phyloP scores from a whole-genome alignment of 225 moss, liverwort and hornwort genomes.

The Polytrichum formosum region DNA sequence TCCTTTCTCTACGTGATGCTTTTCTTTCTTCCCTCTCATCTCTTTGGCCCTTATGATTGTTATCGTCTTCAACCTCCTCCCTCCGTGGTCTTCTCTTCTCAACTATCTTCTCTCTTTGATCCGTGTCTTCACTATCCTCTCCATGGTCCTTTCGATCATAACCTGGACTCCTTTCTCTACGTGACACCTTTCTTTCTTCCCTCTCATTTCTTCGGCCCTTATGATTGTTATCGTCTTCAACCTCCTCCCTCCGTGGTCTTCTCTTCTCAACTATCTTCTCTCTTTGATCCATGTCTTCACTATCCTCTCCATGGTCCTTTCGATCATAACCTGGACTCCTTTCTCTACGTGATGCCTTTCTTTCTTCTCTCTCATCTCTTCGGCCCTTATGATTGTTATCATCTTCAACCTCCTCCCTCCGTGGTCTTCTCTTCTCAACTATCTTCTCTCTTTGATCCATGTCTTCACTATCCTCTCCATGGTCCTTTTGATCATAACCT shows the following conservation, averaged over 20 bases:
- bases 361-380: neutral
- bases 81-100: conserved; percentile 19
- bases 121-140: neutral
- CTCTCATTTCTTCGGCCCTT: neutral
- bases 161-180: neutral
- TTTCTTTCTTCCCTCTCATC: neutral
- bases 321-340: neutral
- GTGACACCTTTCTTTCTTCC: neutral
- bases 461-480: conserved; percentile 7
- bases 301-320: neutral
- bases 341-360: neutral
- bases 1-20: neutral
- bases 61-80: conserved; percentile 5
- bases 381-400: no score
- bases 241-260: conserved; percentile 13
- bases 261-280: conserved; percentile 23
- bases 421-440: neutral
- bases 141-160: neutral
- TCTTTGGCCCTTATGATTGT: neutral
- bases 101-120: conserved; percentile 7
- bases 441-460: conserved; percentile 12
- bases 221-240: neutral
- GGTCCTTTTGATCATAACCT: neutral
- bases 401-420: no score
- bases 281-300: neutral